These are phyloP conservation scores for Cupressus sempervirens DNA, from an alignment of 75 land plant species.

Conservation along the genomic window DNA sequence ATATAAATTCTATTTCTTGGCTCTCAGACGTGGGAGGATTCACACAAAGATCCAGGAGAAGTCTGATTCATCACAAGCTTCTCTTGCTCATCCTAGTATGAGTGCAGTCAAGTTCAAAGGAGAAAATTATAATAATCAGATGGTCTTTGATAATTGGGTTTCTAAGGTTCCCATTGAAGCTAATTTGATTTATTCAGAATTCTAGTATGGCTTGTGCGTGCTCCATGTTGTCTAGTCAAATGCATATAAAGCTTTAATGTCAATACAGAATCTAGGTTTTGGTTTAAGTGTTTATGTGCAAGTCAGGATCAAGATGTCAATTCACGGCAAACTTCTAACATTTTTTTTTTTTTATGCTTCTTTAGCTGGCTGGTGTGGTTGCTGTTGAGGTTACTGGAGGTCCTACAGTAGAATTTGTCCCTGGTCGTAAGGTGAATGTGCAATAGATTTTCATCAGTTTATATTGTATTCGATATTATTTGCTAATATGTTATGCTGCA, in stretches of 20 bases:
- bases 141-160: not conserved
- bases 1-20: no score
- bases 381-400: conserved; percentile 98
- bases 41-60: no score
- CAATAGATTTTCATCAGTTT: not conserved
- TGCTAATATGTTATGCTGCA: conserved; percentile 7
- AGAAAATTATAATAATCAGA: not conserved
- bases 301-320: not conserved
- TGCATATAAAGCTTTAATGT: not conserved
- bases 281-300: not conserved
- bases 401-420: conserved; percentile 78
- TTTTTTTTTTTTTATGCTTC: not conserved
- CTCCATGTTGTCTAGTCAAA: not conserved
- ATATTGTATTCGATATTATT: not conserved
- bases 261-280: not conserved
- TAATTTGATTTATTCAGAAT: not conserved
- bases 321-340: not conserved
- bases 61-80: no score
- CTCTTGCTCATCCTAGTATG: no score
- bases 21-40: no score
- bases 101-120: not conserved
- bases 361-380: conserved; percentile 95
- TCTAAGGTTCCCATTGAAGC: not conserved
- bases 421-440: conserved; percentile 76
- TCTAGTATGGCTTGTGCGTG: not conserved